Base-by-base conservation (phyloP, 2,329 filamentous ascomycete species). In the Venturia effusa region DNA sequence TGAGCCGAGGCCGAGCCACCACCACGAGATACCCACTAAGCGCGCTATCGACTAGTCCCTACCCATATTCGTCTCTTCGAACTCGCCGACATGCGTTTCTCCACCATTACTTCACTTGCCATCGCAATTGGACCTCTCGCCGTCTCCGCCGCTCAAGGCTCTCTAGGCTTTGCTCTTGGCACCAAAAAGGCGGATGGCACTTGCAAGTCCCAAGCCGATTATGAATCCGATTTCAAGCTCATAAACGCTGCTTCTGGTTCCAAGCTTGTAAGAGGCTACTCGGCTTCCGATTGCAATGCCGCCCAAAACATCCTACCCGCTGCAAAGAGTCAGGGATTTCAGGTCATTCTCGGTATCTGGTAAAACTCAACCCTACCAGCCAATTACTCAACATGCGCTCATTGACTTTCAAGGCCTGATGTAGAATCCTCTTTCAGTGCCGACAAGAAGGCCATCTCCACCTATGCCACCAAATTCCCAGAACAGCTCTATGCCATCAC, bases 341-440 rank as follows among this genome's bases (percentile, higher is more conserved):
- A 88, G 75, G 85, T 89, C 66, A 77, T 89, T n/a, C 75, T 89
- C 48, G 87, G 86, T 66, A 83, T 89, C 71, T 90, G 87, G 87
- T 85, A 75, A 68, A 79, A 69, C 66, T 39, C 11, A n/a, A 7
- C 22, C 3, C 30, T 61, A 45, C 27, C 34, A 19, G 22, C 30
- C 54, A 43, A 27, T 61, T 61, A 4, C 1, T 15, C 22, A n/a
- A 48, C 7, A 15, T 54, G 34, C 43, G 59, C 34, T 60, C 6
- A 60, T 40, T 8, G n/a, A 43, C 17, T 24, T 55, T 66, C 32
- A 64, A 84, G 83, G 83, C 81, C 85, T 45, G 86, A 88, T 69
- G 80, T 81, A 57, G 80, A 85, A n/a, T 77, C 81, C 37, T 84
- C 84, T 41, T 88, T 85, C 75, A 71, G 81, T 32, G 75, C 78